Base-by-base conservation (phyloP, 1,139 yeast species). In the Petasospora rhodanensis region DNA sequence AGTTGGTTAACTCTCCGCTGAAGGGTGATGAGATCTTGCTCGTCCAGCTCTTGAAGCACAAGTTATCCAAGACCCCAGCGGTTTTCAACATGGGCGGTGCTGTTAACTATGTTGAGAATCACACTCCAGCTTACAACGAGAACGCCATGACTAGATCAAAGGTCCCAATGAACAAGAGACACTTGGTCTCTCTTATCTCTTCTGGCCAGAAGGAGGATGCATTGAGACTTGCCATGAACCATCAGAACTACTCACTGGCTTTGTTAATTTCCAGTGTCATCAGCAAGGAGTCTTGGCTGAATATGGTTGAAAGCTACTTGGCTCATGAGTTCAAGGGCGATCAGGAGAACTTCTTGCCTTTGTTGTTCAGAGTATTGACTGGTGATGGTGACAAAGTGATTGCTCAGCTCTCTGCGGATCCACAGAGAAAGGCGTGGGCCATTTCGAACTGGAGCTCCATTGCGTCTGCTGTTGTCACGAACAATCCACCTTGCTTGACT, bases 221-320 rank as follows among this genome's bases (percentile, higher is more conserved):
- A 0, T 59, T 87, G 34, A 66, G 72, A 18, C 63, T 66, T 37
- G 76, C 93, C 2, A 56, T 86, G 20, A 67, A 72, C 3, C 71
- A 73, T 38, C 73, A 77, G 11, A 84, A 85, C 43, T 87, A 87
- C 83, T 76, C 94, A 0, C 67, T 87, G 54, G 83, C 95, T 0
- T 56, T 89, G 36, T 58, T 86, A 24, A 63, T 89, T 37, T 79
- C 94, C 2, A 72, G 80, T 39, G 59, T 84, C 12, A 60, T 76
- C 21, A 81, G 93, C 2, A 70, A 73, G 12, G 78, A 74, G 5
- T 66, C 68, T 30, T 81, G 86, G 72, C 62, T 75, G 7, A 64
- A 67, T 20, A 70, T 80, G 10, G 80, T 80, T 1, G 62, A 67
- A 13, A 60, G 63, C 26, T 79, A 73, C 54, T 58, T 74, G 7